phyloP scores from a whole-genome alignment of 345 rosid genomes.

The Populus nigra region DNA sequence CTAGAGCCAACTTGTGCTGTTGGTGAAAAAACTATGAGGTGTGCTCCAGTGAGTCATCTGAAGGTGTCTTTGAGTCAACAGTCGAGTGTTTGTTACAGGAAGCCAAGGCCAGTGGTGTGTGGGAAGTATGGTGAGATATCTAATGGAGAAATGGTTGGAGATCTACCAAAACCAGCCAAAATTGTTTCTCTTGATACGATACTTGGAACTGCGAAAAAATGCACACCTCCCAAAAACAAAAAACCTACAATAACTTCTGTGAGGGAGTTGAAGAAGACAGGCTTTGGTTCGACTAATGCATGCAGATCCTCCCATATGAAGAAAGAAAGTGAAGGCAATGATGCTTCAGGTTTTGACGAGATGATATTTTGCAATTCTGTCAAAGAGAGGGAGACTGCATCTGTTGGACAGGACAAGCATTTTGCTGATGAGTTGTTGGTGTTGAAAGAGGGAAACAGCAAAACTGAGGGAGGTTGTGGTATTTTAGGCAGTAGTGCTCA shows the following conservation, averaged over 20 bases:
- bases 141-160: conserved; percentile 20
- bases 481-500: conserved; percentile 4
- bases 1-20: conserved; percentile 14
- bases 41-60: conserved; percentile 1
- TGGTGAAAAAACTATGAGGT: conserved; percentile 11
- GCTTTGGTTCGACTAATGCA: conserved; percentile 12
- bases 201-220: conserved; percentile 30
- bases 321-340: conserved; percentile 9
- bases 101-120: conserved; percentile 41
- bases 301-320: conserved; percentile 12
- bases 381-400: conserved; percentile 16
- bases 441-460: conserved; percentile 11
- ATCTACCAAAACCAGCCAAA: conserved; percentile 31
- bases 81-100: conserved; percentile 16
- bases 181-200: conserved; percentile 42
- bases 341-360: conserved; percentile 14
- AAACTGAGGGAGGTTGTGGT: conserved; percentile 9
- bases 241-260: conserved; percentile 18
- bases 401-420: conserved; percentile 10
- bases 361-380: conserved; percentile 12
- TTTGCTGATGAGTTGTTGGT: conserved; percentile 16
- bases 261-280: conserved; percentile 13
- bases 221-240: conserved; percentile 20
- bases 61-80: conserved; percentile 24
- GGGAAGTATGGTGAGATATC: conserved; percentile 47